Evolutionary conservation across 805 yeast genomes (phyloP).

Genomic region (Tetrapisispora taiwanensis): DNA sequence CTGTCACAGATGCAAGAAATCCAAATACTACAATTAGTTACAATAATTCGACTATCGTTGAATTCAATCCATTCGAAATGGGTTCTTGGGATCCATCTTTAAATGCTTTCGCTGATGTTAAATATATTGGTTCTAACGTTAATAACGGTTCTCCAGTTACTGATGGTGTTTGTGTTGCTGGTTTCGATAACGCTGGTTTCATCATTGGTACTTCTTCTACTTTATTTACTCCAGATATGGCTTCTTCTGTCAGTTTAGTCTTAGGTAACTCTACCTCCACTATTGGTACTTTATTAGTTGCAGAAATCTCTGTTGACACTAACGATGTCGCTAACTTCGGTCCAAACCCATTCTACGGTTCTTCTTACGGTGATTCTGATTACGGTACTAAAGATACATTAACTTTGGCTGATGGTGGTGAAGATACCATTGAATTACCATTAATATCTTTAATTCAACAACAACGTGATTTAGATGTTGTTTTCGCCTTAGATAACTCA

Average conservation of each 20-base stretch:
- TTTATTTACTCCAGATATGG: slow-evolving; percentile 57
- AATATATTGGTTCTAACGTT: slow-evolving; percentile 61
- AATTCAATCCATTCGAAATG: slow-evolving; percentile 57
- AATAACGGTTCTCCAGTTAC: slow-evolving; percentile 45
- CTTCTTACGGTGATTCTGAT: slow-evolving; percentile 30
- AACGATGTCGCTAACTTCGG: slow-evolving; percentile 58
- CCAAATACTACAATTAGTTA: slow-evolving; percentile 51
- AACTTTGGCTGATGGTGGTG: slow-evolving; percentile 64
- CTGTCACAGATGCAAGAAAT: slow-evolving; percentile 55
- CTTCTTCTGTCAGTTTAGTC: slow-evolving; percentile 30
- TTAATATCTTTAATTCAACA: slow-evolving; percentile 50
- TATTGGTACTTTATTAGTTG: background rate
- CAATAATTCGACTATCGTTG: slow-evolving; percentile 60
- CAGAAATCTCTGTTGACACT: slow-evolving; percentile 30
- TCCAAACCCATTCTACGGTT: slow-evolving; percentile 62
- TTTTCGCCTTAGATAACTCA: slow-evolving; percentile 58
- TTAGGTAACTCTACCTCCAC: slow-evolving; percentile 1
- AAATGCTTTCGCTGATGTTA: slow-evolving; percentile 52
- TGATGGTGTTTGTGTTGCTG: slow-evolving; percentile 47
- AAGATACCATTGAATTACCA: slow-evolving; percentile 56
- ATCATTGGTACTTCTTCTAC: slow-evolving; percentile 77
- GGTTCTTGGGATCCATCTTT: slow-evolving; percentile 85
- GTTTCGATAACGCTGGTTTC: slow-evolving; percentile 77
- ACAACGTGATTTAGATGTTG: slow-evolving; percentile 48
- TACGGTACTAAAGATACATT: slow-evolving; percentile 24